Base-by-base conservation (phyloP, 305 asterid species). In the Striga hermonthica region DNA sequence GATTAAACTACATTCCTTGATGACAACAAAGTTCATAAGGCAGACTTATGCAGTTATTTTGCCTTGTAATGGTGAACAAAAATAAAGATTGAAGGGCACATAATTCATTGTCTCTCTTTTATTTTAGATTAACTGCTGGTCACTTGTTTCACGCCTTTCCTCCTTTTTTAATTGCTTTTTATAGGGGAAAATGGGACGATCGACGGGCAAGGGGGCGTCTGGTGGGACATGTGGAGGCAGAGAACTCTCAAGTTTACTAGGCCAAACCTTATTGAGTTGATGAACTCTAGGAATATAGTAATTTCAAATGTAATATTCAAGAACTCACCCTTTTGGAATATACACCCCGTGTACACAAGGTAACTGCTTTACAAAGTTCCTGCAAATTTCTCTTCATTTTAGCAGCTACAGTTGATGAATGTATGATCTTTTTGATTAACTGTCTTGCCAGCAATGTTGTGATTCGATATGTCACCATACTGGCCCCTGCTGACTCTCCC, bases 171-270 rank as follows among this genome's bases (percentile, higher is more conserved):
- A 65, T 37, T 34, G 3, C 9, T 61, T 6, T 65, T 58, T 12
- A 49, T 60, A 84, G 95, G 95, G 47, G 89, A 84, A 69, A 86
- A 84, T 78, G 95, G 95, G 45, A 84, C 89, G 6, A 84, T 86
- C 48, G 90, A 93, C 74, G 98, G 99, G 44, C 95, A 90, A 79
- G 99, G 98, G 57, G 84, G 79, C 61, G 79, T 81, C 15, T 94
- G 97, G 97, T 94, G 97, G 96, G 79, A 86, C 79, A 86, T 86
- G 96, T 90, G 98, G 98, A 88, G 95, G 72, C 86, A 60, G 62
- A 60, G 95, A 68, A 84, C 93, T 69, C 97, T 94, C 49, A 79
- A 70, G 65, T 91, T 69, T 55, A 90, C 97, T 9, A 82, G 99
- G 64, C 98, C 98, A 34, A 84, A 66, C 84, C 99, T 94, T 65